Conservation (phyloP, 352 stramenopile genomes). For the Phytopythium delawarense region DNA sequence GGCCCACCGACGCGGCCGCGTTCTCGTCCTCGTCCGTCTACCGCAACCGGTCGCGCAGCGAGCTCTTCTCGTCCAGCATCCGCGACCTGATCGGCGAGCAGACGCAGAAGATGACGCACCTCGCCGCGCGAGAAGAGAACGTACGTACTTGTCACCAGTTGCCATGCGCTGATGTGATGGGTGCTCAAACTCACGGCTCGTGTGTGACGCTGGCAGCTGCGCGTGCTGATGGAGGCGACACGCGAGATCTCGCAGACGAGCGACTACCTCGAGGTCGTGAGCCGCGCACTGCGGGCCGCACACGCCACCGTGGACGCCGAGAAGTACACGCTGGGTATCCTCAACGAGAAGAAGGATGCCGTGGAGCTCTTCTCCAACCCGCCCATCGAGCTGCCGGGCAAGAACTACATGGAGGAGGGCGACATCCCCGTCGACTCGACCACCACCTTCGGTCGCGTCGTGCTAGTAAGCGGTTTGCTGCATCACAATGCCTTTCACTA, state of each 20-base stretch:
- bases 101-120: constrained; percentile 41
- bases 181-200: neutral
- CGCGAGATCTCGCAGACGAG: constrained; percentile 55
- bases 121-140: constrained; percentile 44
- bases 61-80: constrained; percentile 39
- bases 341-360: constrained; percentile 60
- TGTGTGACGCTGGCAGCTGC: constrained; percentile 29
- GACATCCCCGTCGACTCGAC: constrained; percentile 46
- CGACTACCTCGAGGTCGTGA: constrained; percentile 47
- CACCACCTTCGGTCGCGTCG: constrained; percentile 65
- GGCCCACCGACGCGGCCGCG: neutral
- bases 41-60: constrained; percentile 41
- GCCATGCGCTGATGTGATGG: neutral
- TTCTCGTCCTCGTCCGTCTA: constrained; percentile 12
- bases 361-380: constrained; percentile 65
- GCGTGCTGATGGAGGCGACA: constrained; percentile 56
- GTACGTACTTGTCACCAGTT: constrained; percentile 18
- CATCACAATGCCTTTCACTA: too few relatives aligned
- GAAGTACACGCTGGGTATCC: constrained; percentile 53
- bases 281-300: constrained; percentile 44
- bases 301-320: constrained; percentile 46
- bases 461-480: constrained; percentile 17
- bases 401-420: constrained; percentile 56
- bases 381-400: constrained; percentile 35
- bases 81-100: constrained; percentile 54